Evolutionary conservation across 2,329 filamentous ascomycete species (phyloP), one percentile per base, ranked within the genome.

Genomic region (Verticillium klebahnii): DNA sequence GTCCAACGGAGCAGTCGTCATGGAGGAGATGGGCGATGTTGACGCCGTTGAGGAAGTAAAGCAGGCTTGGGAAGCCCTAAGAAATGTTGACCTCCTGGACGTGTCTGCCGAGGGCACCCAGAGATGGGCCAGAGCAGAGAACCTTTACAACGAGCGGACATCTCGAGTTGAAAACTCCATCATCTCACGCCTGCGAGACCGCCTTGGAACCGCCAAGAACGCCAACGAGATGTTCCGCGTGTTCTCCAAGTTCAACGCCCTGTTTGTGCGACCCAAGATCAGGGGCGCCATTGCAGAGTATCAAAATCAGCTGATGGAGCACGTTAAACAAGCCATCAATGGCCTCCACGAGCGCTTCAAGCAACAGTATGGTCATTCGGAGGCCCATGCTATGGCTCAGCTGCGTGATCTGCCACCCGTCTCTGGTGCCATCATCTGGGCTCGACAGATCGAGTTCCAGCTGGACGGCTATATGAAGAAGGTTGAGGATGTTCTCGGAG

Each of bases 221-320:
- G 95, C 95, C 50, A 98, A 96, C 72, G 96, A 99, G 77, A 99
- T 99, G 95, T 99, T 99, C 75, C 91, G 96, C 60, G 95, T 99
- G 64, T 99, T 99, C 75, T 98, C 95, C 60, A 98, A 98, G 74
- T 99, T 99, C 85, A 99, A 99, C 73, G 95, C 95, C 2, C 88
- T 99, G 34, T 96, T 99, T 69, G 94, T 99, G 61, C 88, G 95
- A 63, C 95, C 95, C n/a, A 99, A 99, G 82, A 98, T 99, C 77
- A 89, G 95, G 67, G 93, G 96, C 67, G 96, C 95, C 61, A 99
- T 99, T 71, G 91, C 93, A 54, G 94, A 99, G 77, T 99, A 99
- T 73, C 95, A 99, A 75, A 95, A 94, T 5, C 93, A 97, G 75
- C 87, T 99, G 37, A 97, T 99, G 74, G 93, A 97, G 70, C 97